Base-by-base conservation (phyloP, 2,329 filamentous ascomycete species). In the Trichoderma koningiopsis region DNA sequence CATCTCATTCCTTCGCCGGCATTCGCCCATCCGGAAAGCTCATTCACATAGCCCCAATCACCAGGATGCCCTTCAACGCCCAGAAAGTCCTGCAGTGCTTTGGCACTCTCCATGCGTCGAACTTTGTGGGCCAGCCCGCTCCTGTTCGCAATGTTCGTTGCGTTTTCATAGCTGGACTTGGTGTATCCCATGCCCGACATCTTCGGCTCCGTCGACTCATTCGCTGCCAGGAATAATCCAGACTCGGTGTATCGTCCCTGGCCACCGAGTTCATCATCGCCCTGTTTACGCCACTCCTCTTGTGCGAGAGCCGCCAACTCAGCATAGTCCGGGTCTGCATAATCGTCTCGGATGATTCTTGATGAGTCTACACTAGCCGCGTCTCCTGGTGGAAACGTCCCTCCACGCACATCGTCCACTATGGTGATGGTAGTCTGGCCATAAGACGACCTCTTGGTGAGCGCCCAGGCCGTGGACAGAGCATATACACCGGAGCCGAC, bases 251-350 rank as follows among this genome's bases (percentile, higher is more conserved):
- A 96, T 35, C 91, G 85, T 27, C 89, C 89, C 43, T 88, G 82
- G 13, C 85, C 86, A 67, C 89, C 91, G 61, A 89, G 81, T 27
- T 87, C 82, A 5, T 84, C 79, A 37, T 85, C 81, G 68, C 83
- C 87, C 74, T 79, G 79, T 77, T 86, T 87, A 74, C 91, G 88
- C 92, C 89, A 96, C 76, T 86, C 83, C 22, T 84, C 79, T 75
- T 92, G 91, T 1, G 94, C 93, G 43, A 88, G 83, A 22, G 87
- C 85, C 24, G 91, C 93, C 57, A 98, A 88, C 19, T 84, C 82
- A 6, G 93, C 87, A 80, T 98, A 98, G 27, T 89, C 87, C 0
- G 87, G 82, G 76, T 95, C 89, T 5, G 92, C 90, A 77, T 98
- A 98, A 83, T 98, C 95, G 62, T 87, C 81, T 68, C 89, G 85